Evolutionary conservation across 2,329 filamentous ascomycete species (phyloP).

Genomic region (Monilinia fructicola): DNA sequence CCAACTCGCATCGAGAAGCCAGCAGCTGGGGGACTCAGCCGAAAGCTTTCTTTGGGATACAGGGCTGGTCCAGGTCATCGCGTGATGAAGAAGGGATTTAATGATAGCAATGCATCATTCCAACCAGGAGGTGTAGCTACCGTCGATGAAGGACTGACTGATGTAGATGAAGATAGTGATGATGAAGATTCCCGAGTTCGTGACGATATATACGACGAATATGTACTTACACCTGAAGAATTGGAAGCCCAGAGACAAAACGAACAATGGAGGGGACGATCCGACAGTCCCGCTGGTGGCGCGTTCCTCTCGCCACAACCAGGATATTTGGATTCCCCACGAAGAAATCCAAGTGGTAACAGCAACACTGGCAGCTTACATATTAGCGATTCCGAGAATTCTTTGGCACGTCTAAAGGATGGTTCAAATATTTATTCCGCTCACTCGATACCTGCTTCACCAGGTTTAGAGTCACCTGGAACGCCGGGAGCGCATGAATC

Average conservation of each 20-base stretch:
- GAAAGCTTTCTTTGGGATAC: slow-evolving; percentile 23
- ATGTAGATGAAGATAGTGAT: slow-evolving; percentile 21
- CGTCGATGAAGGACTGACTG: slow-evolving; percentile 19
- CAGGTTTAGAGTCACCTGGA: slow-evolving; percentile 19
- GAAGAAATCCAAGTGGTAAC: slow-evolving; percentile 5
- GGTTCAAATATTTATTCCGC: slow-evolving; percentile 16
- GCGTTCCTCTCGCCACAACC: slow-evolving; percentile 18
- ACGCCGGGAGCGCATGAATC: slow-evolving; percentile 22
- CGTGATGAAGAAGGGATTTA: slow-evolving; percentile 3
- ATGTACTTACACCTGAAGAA: slow-evolving; percentile 23
- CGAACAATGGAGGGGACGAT: slow-evolving; percentile 15
- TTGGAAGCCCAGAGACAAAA: slow-evolving; percentile 16
- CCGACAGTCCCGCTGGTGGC: slow-evolving; percentile 12
- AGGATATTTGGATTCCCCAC: slow-evolving; percentile 19
- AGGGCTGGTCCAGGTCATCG: slow-evolving; percentile 24
- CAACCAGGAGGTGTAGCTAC: neutral
- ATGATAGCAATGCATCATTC: neutral
- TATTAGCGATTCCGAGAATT: slow-evolving; percentile 22
- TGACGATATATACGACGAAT: slow-evolving; percentile 24
- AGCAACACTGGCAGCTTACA: slow-evolving; percentile 17
- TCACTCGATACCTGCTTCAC: slow-evolving; percentile 19
- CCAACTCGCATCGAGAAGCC: slow-evolving; percentile 16
- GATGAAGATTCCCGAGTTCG: slow-evolving; percentile 16
- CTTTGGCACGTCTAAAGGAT: slow-evolving; percentile 19
- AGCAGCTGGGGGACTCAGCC: slow-evolving; percentile 17